Evolutionary conservation across 768 basidiomycete species (phyloP).

Genomic region (Psilocybe subaeruginosa): DNA sequence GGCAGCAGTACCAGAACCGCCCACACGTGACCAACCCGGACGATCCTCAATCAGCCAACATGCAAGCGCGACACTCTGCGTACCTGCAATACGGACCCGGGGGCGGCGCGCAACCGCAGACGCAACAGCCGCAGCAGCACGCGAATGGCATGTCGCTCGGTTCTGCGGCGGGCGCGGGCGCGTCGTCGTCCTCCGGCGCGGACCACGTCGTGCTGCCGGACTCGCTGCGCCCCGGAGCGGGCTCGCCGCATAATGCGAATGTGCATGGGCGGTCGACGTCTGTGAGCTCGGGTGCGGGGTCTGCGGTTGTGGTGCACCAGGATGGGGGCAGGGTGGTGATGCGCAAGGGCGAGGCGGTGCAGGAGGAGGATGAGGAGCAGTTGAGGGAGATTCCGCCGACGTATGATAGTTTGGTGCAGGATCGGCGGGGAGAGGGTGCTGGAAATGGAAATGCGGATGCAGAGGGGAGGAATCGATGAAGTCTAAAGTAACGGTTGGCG

Average conservation of each 20-base stretch:
- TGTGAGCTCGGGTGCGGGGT: slow-evolving; percentile 3
- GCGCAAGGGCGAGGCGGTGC: slow-evolving; percentile 16
- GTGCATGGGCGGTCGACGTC: not conserved
- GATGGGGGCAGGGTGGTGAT: slow-evolving; percentile 28
- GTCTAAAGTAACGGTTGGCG: not conserved
- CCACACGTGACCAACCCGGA: slow-evolving; percentile 19
- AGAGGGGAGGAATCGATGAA: not conserved
- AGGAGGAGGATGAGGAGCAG: slow-evolving; percentile 18
- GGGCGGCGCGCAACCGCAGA: not conserved
- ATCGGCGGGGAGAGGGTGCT: not conserved
- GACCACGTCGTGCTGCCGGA: slow-evolving; percentile 5
- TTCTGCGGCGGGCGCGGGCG: not conserved
- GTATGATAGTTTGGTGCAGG: slow-evolving; percentile 30
- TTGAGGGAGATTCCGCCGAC: slow-evolving; percentile 31
- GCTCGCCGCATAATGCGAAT: not conserved
- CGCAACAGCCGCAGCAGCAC: not conserved
- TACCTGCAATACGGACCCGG: slow-evolving; percentile 20
- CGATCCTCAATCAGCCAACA: slow-evolving; percentile 6
- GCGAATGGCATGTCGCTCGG: not conserved
- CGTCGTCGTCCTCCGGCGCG: no score
- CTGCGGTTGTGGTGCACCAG: slow-evolving; percentile 29
- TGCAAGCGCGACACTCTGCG: slow-evolving; percentile 5
- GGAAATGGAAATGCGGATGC: not conserved
- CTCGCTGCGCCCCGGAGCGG: slow-evolving; percentile 3
- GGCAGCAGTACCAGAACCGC: not conserved